These are phyloP conservation scores for Dryas alaskensis DNA, from an alignment of 306 rosid genomes.

Conservation along the genomic window DNA sequence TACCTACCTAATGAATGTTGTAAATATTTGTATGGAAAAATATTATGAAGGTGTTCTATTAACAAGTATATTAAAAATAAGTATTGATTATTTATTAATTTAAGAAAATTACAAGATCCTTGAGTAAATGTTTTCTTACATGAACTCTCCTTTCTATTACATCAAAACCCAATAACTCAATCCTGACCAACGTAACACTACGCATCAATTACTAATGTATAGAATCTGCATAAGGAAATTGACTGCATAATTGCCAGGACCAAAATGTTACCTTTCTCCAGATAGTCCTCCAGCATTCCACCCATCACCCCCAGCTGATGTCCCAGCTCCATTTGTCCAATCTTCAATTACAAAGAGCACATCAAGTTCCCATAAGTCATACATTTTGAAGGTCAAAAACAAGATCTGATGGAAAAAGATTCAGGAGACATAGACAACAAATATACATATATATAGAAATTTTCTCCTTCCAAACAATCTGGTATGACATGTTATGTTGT, in stretches of 20 bases:
- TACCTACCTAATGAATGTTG: too few relatives aligned
- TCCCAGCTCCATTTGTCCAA: conserved; percentile 68
- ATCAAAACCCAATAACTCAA: not conserved
- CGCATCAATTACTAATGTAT: not conserved
- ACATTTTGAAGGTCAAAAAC: not conserved
- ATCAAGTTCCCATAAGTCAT: conserved; percentile 11
- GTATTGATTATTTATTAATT: too few relatives aligned
- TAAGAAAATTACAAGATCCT: conserved; percentile 2
- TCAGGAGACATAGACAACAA: not conserved
- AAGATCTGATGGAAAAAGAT: not conserved
- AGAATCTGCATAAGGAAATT: not conserved
- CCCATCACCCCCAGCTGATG: conserved; percentile 54
- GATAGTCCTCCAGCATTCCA: conserved; percentile 60
- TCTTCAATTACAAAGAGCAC: conserved; percentile 41
- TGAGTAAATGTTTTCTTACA: not conserved
- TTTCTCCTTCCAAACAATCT: not conserved
- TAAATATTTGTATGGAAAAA: too few relatives aligned
- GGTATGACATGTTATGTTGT: not conserved
- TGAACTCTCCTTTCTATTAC: not conserved
- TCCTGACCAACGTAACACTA: not conserved
- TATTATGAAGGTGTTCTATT: not conserved
- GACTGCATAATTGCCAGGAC: conserved; percentile 19
- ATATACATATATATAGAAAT: not conserved
- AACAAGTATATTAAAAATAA: not conserved
- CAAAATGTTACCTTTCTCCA: conserved; percentile 51